Evolutionary conservation across 352 stramenopile species (phyloP), one percentile per base, ranked within the genome.

Genomic region (Globisporangium paddicum): DNA sequence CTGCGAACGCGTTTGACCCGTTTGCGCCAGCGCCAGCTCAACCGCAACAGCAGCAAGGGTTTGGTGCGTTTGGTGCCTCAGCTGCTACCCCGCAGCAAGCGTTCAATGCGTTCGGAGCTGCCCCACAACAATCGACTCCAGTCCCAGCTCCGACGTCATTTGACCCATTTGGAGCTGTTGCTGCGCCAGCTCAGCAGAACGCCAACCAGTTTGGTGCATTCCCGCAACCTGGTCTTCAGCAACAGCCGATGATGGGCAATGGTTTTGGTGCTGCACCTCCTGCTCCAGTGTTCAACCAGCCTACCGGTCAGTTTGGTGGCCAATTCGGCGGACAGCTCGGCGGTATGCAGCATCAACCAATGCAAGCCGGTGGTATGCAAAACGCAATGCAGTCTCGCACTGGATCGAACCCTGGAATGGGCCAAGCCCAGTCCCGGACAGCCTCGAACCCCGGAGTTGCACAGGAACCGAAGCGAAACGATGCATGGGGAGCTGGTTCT

Each of bases 401-500:
- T 9, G 58, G 62, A 18, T 86, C 75, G 6, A 87, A 86, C 60
- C 35, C 76, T 28, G 58, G 65, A n/a, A 59, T 66, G 25, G 62
- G 26, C 30, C 66, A 45, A 45, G 30, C 25, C 25, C 58, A 64
- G 26, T 47, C 62, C 21, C 68, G 60, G 59, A 71, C 65, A 26
- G 76, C 63, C 37, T 66, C 63, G n/a, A 64, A 54, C 23, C 51
- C 67, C 10, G 56, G 35, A 11, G 57, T 55, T n/a, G 64, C 68
- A 47, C 62, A 65, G 13, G 71, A 87, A n/a, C 78, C 72, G 41
- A 75, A 79, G 59, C 77, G 75, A 30, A 89, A 82, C 50, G 83
- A 93, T 47, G 83, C 83, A 4, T 93, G 83, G 83, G 83, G 83
- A 47, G 83, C 83, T 65, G 83, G 83, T 9, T 93, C 83, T 0